Evolutionary conservation across 805 yeast genomes (phyloP).

Genomic region (Wickerhamomyces mucosus): DNA sequence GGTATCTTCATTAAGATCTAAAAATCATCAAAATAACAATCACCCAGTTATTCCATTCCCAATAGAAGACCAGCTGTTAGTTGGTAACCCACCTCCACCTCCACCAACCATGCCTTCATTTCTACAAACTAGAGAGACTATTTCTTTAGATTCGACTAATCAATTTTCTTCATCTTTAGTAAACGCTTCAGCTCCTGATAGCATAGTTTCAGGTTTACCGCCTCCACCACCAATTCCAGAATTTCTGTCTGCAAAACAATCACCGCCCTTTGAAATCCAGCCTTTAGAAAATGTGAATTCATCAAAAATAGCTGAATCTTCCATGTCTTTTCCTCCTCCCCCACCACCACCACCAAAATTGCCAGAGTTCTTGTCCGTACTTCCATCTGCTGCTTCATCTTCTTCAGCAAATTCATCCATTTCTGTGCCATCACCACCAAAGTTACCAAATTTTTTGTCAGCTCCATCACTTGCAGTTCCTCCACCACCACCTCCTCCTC

Average conservation of each 20-base stretch:
- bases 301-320: constrained; percentile 2
- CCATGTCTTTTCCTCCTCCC: constrained; percentile 4
- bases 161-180: too few relatives aligned
- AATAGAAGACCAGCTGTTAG: too few relatives aligned
- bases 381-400: too few relatives aligned
- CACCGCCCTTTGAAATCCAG: too few relatives aligned
- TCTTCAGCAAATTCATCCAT: too few relatives aligned
- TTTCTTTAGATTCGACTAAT: too few relatives aligned
- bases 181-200: neutral
- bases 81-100: constrained; percentile 21
- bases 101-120: constrained; percentile 24
- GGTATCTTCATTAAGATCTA: too few relatives aligned
- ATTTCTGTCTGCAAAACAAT: constrained; percentile 1
- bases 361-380: constrained; percentile 1
- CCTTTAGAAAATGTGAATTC: constrained; percentile 2
- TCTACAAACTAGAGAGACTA: neutral
- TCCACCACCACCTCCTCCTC: constrained; percentile 11
- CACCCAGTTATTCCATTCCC: too few relatives aligned
- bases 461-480: constrained; percentile 6
- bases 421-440: neutral
- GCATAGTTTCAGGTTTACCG: neutral
- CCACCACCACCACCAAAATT: constrained; percentile 15
- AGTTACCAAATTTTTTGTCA: constrained; percentile 2
- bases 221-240: constrained; percentile 16
- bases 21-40: too few relatives aligned